These are phyloP conservation scores for Ustilaginoidea virens DNA, from an alignment of 2,329 filamentous ascomycete species.

Conservation along the genomic window DNA sequence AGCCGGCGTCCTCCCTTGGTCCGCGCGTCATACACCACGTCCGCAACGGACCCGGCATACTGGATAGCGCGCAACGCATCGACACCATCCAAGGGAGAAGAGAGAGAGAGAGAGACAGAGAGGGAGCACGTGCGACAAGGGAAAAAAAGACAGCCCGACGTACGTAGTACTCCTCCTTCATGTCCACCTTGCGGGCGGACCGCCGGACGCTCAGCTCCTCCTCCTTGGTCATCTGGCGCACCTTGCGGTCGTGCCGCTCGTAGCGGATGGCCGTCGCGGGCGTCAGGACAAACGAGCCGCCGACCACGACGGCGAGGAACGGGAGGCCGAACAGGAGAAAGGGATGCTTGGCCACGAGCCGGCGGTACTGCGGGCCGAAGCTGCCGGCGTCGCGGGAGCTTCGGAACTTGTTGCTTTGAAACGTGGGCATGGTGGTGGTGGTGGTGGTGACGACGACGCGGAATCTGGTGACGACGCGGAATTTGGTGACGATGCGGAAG, in stretches of 20 bases:
- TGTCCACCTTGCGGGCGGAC: slow-evolving; percentile 54
- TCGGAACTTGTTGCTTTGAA: slow-evolving; percentile 57
- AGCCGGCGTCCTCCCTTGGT: slow-evolving; percentile 1
- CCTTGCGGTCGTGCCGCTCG: slow-evolving; percentile 81
- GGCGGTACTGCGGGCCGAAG: slow-evolving; percentile 63
- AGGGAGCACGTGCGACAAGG: neutral
- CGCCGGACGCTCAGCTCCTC: slow-evolving; percentile 74
- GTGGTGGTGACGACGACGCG: too few relatives aligned
- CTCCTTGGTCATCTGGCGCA: slow-evolving; percentile 69
- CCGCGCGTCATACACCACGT: neutral
- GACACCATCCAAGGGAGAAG: neutral
- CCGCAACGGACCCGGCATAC: neutral
- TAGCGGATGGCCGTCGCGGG: slow-evolving; percentile 89
- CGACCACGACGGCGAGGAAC: slow-evolving; percentile 79
- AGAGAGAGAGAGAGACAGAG: neutral
- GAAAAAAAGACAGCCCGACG: slow-evolving; percentile 19
- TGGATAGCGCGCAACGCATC: neutral
- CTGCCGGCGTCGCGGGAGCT: slow-evolving; percentile 48
- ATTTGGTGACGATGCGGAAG: too few relatives aligned
- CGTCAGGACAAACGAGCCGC: slow-evolving; percentile 84
- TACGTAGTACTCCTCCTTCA: slow-evolving; percentile 79
- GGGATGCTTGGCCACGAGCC: slow-evolving; percentile 58
- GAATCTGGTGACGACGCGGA: too few relatives aligned
- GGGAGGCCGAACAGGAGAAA: slow-evolving; percentile 90
- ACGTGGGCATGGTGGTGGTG: slow-evolving; percentile 35